These are phyloP conservation scores for Carnegiea gigantea DNA, from an alignment of 179 eudicot species.

Conservation along the genomic window DNA sequence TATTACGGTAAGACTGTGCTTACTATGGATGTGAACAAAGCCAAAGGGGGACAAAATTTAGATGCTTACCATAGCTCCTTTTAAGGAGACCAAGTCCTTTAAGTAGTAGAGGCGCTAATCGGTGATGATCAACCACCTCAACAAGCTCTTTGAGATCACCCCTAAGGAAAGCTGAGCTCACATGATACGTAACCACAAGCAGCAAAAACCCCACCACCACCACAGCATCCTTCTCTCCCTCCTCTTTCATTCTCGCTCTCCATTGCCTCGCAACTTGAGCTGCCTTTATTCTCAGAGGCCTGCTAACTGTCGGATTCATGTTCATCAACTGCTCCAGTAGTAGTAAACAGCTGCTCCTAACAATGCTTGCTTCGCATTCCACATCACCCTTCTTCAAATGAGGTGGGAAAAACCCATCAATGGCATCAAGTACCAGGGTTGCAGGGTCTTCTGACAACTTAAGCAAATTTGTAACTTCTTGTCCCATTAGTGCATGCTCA, in stretches of 20 bases:
- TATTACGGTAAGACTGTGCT: neutral
- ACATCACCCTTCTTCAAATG: conserved; percentile 32
- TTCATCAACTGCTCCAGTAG: conserved; percentile 40
- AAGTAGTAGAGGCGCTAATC: conserved; percentile 21
- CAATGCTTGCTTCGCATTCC: conserved; percentile 20
- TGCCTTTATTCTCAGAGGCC: conserved; percentile 26
- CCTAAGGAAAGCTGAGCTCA: conserved; percentile 26
- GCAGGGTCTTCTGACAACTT: conserved; percentile 30
- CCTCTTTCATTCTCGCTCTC: conserved; percentile 28
- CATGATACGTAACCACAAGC: conserved; percentile 32
- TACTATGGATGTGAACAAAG: neutral
- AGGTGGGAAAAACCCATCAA: conserved; percentile 47
- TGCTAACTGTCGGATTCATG: conserved; percentile 19
- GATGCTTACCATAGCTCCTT: conserved; percentile 25
- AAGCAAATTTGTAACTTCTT: conserved; percentile 32
- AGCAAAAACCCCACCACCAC: conserved; percentile 41
- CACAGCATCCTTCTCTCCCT: conserved; percentile 20
- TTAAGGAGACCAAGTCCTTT: conserved; percentile 27
- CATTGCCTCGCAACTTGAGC: conserved; percentile 26
- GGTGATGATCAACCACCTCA: conserved; percentile 18
- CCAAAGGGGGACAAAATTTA: neutral
- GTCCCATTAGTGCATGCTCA: conserved; percentile 28
- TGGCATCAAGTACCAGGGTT: conserved; percentile 38
- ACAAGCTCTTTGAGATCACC: conserved; percentile 32
- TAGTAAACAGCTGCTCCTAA: conserved; percentile 41